Conservation (phyloP, 495 filamentous ascomycete species). For the Articulospora tetracladia region DNA sequence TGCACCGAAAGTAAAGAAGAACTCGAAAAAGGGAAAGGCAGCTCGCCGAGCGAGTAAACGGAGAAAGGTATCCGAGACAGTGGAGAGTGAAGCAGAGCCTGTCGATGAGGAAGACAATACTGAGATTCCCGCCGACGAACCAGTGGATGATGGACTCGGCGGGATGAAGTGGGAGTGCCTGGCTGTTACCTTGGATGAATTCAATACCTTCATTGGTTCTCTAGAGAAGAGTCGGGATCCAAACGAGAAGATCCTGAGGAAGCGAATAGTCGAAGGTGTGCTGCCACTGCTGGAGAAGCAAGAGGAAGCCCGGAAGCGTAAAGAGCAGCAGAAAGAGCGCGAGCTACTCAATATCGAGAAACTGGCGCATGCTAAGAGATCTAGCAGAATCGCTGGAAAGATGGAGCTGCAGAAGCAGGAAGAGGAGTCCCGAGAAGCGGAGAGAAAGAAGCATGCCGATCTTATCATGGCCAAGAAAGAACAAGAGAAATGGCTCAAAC, state of each 20-base stretch:
- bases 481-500: constrained; percentile 62
- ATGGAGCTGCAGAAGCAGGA: constrained; percentile 71
- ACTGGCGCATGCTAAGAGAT: constrained; percentile 89
- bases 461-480: constrained; percentile 64
- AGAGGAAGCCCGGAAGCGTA: constrained; percentile 70
- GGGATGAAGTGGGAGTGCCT: constrained; percentile 88
- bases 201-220: constrained; percentile 64
- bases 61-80: constrained; percentile 55
- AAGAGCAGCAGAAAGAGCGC: constrained; percentile 66
- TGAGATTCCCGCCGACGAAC: constrained; percentile 32
- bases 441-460: constrained; percentile 63
- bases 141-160: constrained; percentile 57
- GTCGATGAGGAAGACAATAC: constrained; percentile 35
- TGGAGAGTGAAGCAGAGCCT: constrained; percentile 53
- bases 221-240: constrained; percentile 71
- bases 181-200: constrained; percentile 74
- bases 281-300: constrained; percentile 79
- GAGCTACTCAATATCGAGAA: constrained; percentile 77
- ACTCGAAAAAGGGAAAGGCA: constrained; percentile 68
- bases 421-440: constrained; percentile 66
- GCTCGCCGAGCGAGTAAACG: constrained; percentile 69
- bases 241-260: constrained; percentile 75
- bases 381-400: constrained; percentile 80
- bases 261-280: constrained; percentile 67
- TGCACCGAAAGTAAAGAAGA: constrained; percentile 67